Evolutionary conservation across 352 stramenopile genomes (phyloP).

Genomic region (Globisporangium viniferum): DNA sequence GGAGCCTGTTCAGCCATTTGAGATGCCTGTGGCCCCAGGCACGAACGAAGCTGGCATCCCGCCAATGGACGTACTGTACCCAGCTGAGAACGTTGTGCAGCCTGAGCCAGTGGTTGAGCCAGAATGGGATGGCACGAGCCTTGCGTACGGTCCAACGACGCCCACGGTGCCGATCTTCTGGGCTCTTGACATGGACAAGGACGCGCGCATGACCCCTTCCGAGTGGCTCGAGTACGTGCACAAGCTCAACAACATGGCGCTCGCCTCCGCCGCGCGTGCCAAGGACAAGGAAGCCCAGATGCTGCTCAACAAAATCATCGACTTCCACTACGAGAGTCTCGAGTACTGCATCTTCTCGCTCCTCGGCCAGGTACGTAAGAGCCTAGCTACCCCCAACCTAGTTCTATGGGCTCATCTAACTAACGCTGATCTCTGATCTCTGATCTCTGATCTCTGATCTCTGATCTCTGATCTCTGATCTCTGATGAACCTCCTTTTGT

Average conservation of each 20-base stretch:
- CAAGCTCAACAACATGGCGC: constrained; percentile 19
- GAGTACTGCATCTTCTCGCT: constrained; percentile 20
- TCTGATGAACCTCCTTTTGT: too few species aligned
- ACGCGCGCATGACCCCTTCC: constrained; percentile 15
- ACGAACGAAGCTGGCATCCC: constrained; percentile 2
- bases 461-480: too few species aligned
- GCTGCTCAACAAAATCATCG: constrained; percentile 20
- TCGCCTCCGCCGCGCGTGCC: constrained; percentile 15
- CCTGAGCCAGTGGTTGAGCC: background rate
- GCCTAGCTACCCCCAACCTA: background rate
- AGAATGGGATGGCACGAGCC: background rate
- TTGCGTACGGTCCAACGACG: background rate
- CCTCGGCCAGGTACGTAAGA: constrained; percentile 16
- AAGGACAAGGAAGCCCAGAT: constrained; percentile 18
- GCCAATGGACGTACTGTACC: background rate
- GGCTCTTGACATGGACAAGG: constrained; percentile 22
- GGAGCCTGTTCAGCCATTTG: background rate
- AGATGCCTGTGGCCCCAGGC: background rate
- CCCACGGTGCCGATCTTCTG: constrained; percentile 9
- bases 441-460: too few species aligned
- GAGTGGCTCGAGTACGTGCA: constrained; percentile 28
- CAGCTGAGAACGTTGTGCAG: too few species aligned
- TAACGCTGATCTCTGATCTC: too few species aligned
- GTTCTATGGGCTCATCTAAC: too few species aligned
- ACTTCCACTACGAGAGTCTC: constrained; percentile 35